phyloP scores from a whole-genome alignment of 148 eudicot species.

The Camellia sinensis region DNA sequence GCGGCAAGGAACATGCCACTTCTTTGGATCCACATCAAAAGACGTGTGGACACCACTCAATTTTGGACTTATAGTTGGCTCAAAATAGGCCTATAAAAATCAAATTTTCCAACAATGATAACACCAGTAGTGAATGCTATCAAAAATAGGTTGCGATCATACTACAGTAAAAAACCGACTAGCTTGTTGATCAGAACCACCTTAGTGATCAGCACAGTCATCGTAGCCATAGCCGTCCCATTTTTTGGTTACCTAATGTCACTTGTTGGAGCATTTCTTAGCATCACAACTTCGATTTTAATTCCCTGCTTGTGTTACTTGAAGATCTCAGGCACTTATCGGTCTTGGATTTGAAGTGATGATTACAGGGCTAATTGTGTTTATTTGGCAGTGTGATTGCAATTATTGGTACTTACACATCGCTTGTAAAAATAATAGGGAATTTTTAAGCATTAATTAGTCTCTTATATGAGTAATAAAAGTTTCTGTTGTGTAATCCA shows the following conservation, averaged over 20 bases:
- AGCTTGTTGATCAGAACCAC: constrained; percentile 31
- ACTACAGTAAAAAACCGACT: constrained; percentile 27
- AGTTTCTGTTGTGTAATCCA: neutral
- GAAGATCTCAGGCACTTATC: constrained; percentile 39
- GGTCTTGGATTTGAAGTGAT: constrained; percentile 22
- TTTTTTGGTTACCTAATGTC: constrained; percentile 50
- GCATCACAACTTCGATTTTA: constrained; percentile 36
- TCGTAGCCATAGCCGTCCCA: constrained; percentile 44
- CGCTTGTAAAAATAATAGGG: constrained; percentile 34
- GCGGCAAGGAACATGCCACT: too few species aligned
- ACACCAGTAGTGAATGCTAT: constrained; percentile 42
- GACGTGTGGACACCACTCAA: too few species aligned
- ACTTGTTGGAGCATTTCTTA: constrained; percentile 49
- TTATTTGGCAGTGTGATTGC: constrained; percentile 29
- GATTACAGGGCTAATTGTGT: constrained; percentile 26
- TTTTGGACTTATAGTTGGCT: too few species aligned
- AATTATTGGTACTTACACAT: constrained; percentile 46
- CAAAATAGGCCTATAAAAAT: too few species aligned
- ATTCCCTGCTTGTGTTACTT: constrained; percentile 56
- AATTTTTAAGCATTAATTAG: constrained; percentile 7
- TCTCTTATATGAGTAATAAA: neutral
- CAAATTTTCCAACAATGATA: neutral
- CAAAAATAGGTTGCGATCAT: constrained; percentile 38
- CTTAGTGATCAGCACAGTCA: constrained; percentile 40
- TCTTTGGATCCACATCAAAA: too few species aligned